A percentile compares a stretch with the other conserved stretches of the same genome.
Conservation (phyloP, 805 yeast species). For the Kluyveromyces siamensis region DNA sequence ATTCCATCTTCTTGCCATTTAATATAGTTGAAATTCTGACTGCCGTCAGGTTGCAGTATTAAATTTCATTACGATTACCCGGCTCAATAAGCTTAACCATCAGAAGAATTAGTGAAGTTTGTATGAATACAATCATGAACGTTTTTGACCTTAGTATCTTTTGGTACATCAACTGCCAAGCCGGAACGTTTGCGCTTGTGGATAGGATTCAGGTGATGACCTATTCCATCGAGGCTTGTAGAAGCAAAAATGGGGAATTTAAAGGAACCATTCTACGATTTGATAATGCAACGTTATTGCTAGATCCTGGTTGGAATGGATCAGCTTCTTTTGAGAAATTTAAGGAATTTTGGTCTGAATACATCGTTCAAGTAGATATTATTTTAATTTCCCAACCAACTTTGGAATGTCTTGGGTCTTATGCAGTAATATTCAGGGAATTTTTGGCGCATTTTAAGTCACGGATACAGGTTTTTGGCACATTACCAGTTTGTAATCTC, state of each 20-base stretch:
- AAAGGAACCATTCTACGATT: conserved; percentile 45
- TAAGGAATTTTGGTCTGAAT: conserved; percentile 30
- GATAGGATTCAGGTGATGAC: neutral
- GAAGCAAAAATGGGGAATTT: neutral
- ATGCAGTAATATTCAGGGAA: conserved; percentile 50
- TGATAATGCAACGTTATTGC: conserved; percentile 47
- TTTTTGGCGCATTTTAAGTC: conserved; percentile 47
- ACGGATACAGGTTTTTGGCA: conserved; percentile 70
- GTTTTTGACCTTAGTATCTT: no score
- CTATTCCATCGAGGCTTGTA: conserved; percentile 1
- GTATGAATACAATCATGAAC: no score
- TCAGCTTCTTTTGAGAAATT: conserved; percentile 26
- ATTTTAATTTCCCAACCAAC: conserved; percentile 85
- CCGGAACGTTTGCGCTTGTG: no score
- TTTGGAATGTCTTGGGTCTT: conserved; percentile 71
- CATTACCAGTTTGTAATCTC: conserved; percentile 80
- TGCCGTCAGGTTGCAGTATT: no score
- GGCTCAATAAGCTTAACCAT: no score
- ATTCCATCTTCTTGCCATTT: no score
- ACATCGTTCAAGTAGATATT: conserved; percentile 47
- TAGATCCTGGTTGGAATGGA: conserved; percentile 76
- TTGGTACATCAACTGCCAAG: no score
- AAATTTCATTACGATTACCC: no score
- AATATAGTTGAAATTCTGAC: no score
- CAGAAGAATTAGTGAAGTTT: no score